Conservation (phyloP, 805 yeast genomes). For the Teunomyces aglyptinius region DNA sequence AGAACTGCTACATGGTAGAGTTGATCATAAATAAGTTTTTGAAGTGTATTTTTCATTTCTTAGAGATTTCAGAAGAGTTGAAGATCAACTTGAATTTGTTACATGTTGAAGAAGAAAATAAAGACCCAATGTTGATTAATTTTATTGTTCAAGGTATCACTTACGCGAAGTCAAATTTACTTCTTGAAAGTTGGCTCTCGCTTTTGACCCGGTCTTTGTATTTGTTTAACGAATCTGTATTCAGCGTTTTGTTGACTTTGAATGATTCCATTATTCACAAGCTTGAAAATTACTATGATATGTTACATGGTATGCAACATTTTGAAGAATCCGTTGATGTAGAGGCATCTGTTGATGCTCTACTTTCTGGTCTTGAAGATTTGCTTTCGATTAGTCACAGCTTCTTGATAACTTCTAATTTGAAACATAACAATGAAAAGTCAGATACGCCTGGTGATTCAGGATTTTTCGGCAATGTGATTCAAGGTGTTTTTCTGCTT, state of each 20-base stretch:
- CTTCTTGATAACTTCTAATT: conserved; percentile 38
- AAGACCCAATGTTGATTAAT: conserved; percentile 35
- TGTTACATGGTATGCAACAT: conserved; percentile 16
- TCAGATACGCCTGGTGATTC: conserved; percentile 26
- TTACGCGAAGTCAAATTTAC: conserved; percentile 40
- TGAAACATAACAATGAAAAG: conserved; percentile 16
- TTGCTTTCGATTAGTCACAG: conserved; percentile 59
- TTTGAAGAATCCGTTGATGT: conserved; percentile 26
- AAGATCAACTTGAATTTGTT: conserved; percentile 27
- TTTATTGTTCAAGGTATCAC: conserved; percentile 52
- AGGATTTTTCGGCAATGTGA: conserved; percentile 64
- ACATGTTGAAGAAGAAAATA: conserved; percentile 29
- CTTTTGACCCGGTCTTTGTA: conserved; percentile 52
- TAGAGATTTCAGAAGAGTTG: conserved; percentile 29
- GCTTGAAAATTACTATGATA: conserved; percentile 30
- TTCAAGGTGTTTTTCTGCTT: conserved; percentile 75
- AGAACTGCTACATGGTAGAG: conserved; percentile 22
- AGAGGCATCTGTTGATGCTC: conserved; percentile 45
- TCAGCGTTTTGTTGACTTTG: conserved; percentile 54
- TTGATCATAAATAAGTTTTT: conserved; percentile 26
- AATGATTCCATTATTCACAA: conserved; percentile 50
- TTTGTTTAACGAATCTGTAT: conserved; percentile 50
- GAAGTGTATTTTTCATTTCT: conserved; percentile 25
- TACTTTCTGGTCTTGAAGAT: conserved; percentile 63
- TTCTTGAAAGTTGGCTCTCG: conserved; percentile 47